Evolutionary conservation across 1,139 yeast genomes (phyloP), one percentile per base, ranked within the genome.

Genomic region (Blastobotrys petasosporus): DNA sequence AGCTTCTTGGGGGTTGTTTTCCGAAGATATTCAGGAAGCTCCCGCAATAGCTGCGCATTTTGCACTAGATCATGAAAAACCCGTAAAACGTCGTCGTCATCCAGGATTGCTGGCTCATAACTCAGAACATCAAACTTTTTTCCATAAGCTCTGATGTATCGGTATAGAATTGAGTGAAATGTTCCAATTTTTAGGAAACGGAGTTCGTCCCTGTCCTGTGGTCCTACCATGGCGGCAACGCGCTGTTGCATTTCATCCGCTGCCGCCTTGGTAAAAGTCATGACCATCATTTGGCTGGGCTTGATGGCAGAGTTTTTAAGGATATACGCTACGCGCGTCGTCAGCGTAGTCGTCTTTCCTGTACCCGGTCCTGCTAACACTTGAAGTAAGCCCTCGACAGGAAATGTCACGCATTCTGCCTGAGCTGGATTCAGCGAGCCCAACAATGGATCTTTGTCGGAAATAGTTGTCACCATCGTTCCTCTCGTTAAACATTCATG

Each of bases 341-440:
- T 80, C 38, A 90, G 67, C 2, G 90, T 90, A 58, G 81, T 85
- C 2, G 97, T 88, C 62, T 88, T 85, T 4, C 75, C 76, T 2
- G 81, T 84, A 1, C 97, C 97, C 0, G 97, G 97, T 0, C 97
- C 97, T 0, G 97, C 97, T 31, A 88, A 73, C 28, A 90, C 79
- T 60, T 86, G 95, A 35, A 87, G 67, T 25, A 75, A 73, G 1
- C 79, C 77, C 16, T 66, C 58, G 1, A 69, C 57, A 0, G 82
- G 76, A 2, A 80, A 71, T 1, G 74, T 69, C 1, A 82, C 92
- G 0, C 95, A 94, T 44, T 63, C 54, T 8, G 54, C 55, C 61
- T 87, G 96, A 32, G 73, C 73, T 0, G 55, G 60, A 58, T 87
- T 87, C 48, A 87, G 70, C 25, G 25, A 20, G 25, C 25, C 7